phyloP scores from a whole-genome alignment of 768 basidiomycete genomes.

The Tephrocybe sp. region DNA sequence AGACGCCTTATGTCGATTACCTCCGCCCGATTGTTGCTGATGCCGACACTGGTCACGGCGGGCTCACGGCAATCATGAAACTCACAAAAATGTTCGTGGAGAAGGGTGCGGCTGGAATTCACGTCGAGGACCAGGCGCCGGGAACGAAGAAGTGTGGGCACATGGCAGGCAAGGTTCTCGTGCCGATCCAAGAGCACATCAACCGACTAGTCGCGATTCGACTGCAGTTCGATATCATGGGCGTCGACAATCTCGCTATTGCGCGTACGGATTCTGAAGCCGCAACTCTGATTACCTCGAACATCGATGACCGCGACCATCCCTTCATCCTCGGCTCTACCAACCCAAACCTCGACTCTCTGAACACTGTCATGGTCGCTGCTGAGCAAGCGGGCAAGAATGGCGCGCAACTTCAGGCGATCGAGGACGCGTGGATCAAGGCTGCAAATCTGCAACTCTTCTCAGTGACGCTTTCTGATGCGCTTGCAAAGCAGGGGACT shows the following conservation, averaged over 20 bases:
- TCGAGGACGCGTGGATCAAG: slow-evolving; percentile 87
- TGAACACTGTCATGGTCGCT: slow-evolving; percentile 79
- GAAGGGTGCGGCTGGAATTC: slow-evolving; percentile 96
- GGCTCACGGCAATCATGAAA: slow-evolving; percentile 98
- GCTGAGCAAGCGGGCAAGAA: slow-evolving; percentile 81
- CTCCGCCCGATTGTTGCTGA: slow-evolving; percentile 95
- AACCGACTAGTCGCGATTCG: slow-evolving; percentile 97
- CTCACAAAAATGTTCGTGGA: slow-evolving; percentile 99
- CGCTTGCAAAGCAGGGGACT: slow-evolving; percentile 60
- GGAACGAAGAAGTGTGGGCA: slow-evolving; percentile 97
- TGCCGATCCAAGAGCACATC: slow-evolving; percentile 97
- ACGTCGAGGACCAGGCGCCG: slow-evolving; percentile 96
- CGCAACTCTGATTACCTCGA: slow-evolving; percentile 93
- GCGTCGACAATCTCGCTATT: slow-evolving; percentile 91
- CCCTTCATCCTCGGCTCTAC: slow-evolving; percentile 94
- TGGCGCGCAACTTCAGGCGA: slow-evolving; percentile 78
- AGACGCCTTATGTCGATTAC: slow-evolving; percentile 79
- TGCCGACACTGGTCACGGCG: slow-evolving; percentile 98
- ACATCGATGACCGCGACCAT: slow-evolving; percentile 97
- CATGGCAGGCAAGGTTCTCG: slow-evolving; percentile 96
- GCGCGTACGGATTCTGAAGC: slow-evolving; percentile 98
- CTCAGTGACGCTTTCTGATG: slow-evolving; percentile 68
- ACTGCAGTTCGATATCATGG: slow-evolving; percentile 98
- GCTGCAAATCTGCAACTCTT: slow-evolving; percentile 82
- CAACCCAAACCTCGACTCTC: slow-evolving; percentile 64